Evolutionary conservation across 1,284 basidiomycete species (phyloP).

Genomic region (Testicularia cyperi): DNA sequence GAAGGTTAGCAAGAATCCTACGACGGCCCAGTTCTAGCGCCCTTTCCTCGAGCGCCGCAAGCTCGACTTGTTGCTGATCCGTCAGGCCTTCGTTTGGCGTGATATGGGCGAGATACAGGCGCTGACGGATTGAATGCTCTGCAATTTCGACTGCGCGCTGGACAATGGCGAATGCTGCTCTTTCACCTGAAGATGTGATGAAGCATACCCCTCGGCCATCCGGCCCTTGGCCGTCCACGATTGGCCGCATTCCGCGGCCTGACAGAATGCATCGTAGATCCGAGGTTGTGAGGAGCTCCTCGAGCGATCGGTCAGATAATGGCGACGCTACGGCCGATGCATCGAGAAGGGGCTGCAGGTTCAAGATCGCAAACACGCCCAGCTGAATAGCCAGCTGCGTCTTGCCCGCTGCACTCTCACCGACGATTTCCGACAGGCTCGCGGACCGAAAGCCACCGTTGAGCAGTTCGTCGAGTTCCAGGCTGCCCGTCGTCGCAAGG

Average conservation of each 20-base stretch:
- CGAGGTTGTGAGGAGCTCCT: no score
- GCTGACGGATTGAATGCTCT: conserved; percentile 1
- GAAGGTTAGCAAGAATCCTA: conserved; percentile 18
- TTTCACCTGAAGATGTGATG: conserved; percentile 30
- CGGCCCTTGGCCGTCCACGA: neutral
- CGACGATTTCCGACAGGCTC: conserved; percentile 44
- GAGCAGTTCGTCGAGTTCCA: conserved; percentile 33
- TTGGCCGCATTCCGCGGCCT: conserved; percentile 6
- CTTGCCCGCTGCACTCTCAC: conserved; percentile 51
- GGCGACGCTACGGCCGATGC: no score
- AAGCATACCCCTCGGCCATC: conserved; percentile 15
- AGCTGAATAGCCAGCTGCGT: conserved; percentile 45
- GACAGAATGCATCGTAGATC: conserved; percentile 8
- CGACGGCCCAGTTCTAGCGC: conserved; percentile 13
- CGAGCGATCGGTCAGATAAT: no score
- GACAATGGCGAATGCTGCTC: conserved; percentile 20
- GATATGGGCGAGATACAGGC: neutral
- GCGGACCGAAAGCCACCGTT: conserved; percentile 31
- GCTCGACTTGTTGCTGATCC: neutral
- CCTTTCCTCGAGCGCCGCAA: conserved; percentile 1
- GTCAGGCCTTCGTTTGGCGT: no score
- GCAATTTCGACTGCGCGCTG: conserved; percentile 13
- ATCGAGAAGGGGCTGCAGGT: no score
- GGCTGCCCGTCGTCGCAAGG: conserved; percentile 15
- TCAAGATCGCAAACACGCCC: conserved; percentile 32